Base-by-base conservation (phyloP, 2,329 filamentous ascomycete species). In the Sporothrix pallida region DNA sequence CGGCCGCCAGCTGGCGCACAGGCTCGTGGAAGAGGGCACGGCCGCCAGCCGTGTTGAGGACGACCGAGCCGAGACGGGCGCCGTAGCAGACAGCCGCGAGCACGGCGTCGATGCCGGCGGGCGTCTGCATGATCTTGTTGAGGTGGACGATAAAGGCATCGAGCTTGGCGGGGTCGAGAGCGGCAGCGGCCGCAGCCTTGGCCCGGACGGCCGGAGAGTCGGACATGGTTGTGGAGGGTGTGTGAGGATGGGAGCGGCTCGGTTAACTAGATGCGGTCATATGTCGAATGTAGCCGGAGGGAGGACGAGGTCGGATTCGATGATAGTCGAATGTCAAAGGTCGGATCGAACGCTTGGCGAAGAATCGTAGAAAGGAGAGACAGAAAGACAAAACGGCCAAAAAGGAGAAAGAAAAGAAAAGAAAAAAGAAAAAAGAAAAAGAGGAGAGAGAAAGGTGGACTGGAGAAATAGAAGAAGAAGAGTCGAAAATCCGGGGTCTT, bases 51-150 rank as follows among this genome's bases (percentile, higher is more conserved):
- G 82, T 78, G 72, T 86, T 82, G 78, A 92, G 86, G 31, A 86
- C 77, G 37, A 85, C 82, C 75, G 86, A 85, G 69, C 84, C 78
- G 72, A 91, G 82, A 75, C 88, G 89, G 72, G 91, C 86, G 74
- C 86, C 83, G 84, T 95, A 95, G 83, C 90, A 89, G 75, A 91
- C 80, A 77, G 91, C 88, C 76, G 91, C 87, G 78, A 95, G 89
- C 75, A 90, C 85, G 68, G 88, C 87, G 82, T 94, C 92, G 80
- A 91, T 89, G 79, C 92, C 92, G 50, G 87, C 82, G 62, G 92
- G 89, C 10, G 91, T 92, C 76, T 89, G 87, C 77, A 94, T 85
- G 79, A 92, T 88, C 76, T 89, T 89, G 79, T 86, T 83, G 68
- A 90, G 84, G 80, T 87, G 86, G 37, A 84, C 80, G 75, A 91